Base-by-base conservation (phyloP, 306 rosid genomes). In the Trifolium pratense region DNA sequence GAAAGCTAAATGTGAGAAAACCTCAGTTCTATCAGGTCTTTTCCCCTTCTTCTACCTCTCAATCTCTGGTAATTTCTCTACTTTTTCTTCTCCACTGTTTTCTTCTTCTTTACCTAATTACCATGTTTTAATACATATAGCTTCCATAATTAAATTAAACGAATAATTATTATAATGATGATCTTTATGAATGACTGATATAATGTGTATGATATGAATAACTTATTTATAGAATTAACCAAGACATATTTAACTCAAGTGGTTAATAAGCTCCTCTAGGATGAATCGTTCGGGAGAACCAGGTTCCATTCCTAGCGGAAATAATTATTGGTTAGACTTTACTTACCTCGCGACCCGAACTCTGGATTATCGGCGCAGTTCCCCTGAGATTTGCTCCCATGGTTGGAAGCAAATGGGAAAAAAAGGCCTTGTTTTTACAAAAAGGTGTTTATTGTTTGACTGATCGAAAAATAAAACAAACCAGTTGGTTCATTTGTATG, bases 21-120 rank as follows among this genome's bases (percentile, higher is more conserved):
- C 96, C 95, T 87, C 84, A 84, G 78, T 92, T 92, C 86, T 90
- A 84, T 71, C 83, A 85, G 64, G 78, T 88, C 46, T 90, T 79
- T 85, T 90, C 96, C 21, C 70, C 92, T 43, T 70, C 84, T 65
- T 72, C 81, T 31, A 78, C 79, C 84, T 83, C 95, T 10, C 82
- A 88, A 8, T 78, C 77, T 70, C 87, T 92, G 92, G 98, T 92
- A 82, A 75, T 32, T 65, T 13, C 25, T 51, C 20, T 9, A 5
- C 36, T 53, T 48, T 8, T 65, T 15, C 1, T 26, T 46, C n/a
- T 26, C 9, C 15, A 37, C 36, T 32, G 1, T 48, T 3, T 40
- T 55, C 37, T 52, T 17, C 1, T 66, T 58, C 14, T 40, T 18
- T 16, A 75, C 74, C 77, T 75, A 62, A 17, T 25, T 80, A 63